Evolutionary conservation across 805 yeast species (phyloP), one percentile per base, ranked within the genome.

Genomic region (Sugiyamaella boreocaroliniensis): DNA sequence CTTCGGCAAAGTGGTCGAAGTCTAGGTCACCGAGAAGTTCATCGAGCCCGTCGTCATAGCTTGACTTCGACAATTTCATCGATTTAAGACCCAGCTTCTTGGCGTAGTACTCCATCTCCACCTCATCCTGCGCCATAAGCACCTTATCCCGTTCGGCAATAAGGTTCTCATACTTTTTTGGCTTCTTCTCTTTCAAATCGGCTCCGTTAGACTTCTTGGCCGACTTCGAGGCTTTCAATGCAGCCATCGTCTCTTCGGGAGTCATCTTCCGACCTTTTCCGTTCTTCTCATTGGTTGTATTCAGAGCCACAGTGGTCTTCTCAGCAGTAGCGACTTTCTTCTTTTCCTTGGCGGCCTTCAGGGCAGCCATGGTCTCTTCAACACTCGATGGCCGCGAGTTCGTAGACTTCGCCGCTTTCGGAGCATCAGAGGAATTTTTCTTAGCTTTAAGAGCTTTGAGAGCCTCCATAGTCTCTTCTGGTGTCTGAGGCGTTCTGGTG

Each of bases 91-190:
- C 95, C 9, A 90, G 72, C 61, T 86, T 83, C 57, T 84, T 85
- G 2, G 97, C 90, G 66, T 89, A 90, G 63, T 84, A 88, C 43
- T 77, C 80, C 69, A 86, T 82, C 50, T 90, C 96, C 52, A 80
- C 83, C 54, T 87, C 95, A 59, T 86, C 95, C 56, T 77, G 75
- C 47, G 71, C 69, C 59, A 78, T 63, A 34, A 76, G 68, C 5
- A 77, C 79, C 40, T 73, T 72, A 40, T 81, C 82, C 3, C 74
- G 73, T 1, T 78, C 71, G 6, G 68, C 56, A 19, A 42, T 15
- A 26, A 45, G 42, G 19, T 51, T 53, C n/a, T 49, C 56, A 32
- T 53, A 55, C 43, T 52, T 47, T n/a, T 49, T 26, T 42, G 56
- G 56, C 22, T 53, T 52, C 16, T 26, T 47, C 7, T 57, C 48